phyloP scores from a whole-genome alignment of 2,329 filamentous ascomycete species.

The Colletotrichum noveboracense region DNA sequence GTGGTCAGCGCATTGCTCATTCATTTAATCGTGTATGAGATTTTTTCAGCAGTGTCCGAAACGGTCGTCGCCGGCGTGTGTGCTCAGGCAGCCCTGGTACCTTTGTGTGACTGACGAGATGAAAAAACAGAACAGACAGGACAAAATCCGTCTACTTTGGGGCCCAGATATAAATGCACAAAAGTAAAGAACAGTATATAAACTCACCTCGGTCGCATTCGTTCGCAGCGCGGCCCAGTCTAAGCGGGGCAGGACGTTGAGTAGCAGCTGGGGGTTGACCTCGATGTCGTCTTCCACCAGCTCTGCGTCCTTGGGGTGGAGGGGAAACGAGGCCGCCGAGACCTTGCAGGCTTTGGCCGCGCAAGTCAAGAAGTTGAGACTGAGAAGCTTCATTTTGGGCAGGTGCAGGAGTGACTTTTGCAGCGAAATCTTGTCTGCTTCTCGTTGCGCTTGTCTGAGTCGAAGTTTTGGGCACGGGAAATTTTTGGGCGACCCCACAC shows the following conservation, averaged over 20 bases:
- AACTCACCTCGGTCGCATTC: slow-evolving; percentile 77
- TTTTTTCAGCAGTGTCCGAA: neutral
- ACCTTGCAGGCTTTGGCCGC: slow-evolving; percentile 94
- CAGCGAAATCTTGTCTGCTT: neutral
- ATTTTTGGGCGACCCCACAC: slow-evolving; percentile 22
- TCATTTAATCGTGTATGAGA: neutral
- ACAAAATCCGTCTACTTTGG: neutral
- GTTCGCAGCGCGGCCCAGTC: slow-evolving; percentile 85
- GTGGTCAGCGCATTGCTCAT: neutral
- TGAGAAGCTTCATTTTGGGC: slow-evolving; percentile 84
- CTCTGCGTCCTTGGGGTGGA: slow-evolving; percentile 92
- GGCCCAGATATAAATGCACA: neutral
- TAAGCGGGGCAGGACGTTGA: slow-evolving; percentile 84
- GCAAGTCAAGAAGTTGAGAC: slow-evolving; percentile 95
- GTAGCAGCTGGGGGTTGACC: slow-evolving; percentile 79
- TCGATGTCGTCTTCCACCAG: slow-evolving; percentile 85
- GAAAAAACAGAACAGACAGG: neutral
- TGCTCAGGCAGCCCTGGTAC: neutral
- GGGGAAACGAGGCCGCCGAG: slow-evolving; percentile 78
- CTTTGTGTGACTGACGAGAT: neutral
- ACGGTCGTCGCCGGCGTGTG: neutral
- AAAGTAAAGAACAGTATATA: neutral
- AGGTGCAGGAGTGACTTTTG: neutral
- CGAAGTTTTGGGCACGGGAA: slow-evolving; percentile 11
- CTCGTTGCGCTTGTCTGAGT: neutral